phyloP scores from a whole-genome alignment of 106 monocot genomes.

The Alisma plantagoaquatica region DNA sequence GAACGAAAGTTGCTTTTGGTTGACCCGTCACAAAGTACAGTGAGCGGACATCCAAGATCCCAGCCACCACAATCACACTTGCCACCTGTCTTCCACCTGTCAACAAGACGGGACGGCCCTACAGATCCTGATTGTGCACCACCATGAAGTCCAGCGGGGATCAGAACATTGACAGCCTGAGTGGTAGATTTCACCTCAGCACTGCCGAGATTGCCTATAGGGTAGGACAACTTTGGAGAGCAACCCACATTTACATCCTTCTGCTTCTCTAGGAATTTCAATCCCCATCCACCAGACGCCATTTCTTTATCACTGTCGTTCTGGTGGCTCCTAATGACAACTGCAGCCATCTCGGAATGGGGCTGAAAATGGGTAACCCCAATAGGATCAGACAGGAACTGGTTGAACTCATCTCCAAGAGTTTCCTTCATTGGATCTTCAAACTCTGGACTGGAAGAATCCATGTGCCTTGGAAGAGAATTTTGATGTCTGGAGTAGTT shows the following conservation, averaged over 20 bases:
- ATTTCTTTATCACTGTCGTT: slow-evolving; percentile 14
- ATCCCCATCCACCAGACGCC: slow-evolving; percentile 72
- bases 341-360: slow-evolving; percentile 52
- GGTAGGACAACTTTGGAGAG: slow-evolving; percentile 5
- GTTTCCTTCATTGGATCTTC: not conserved
- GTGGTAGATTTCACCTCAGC: slow-evolving; percentile 1
- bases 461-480: no score
- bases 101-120: slow-evolving; percentile 53
- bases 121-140: slow-evolving; percentile 12
- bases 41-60: slow-evolving; percentile 87
- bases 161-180: slow-evolving; percentile 27
- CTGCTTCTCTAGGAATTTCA: slow-evolving; percentile 63
- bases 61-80: slow-evolving; percentile 88
- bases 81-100: slow-evolving; percentile 74
- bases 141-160: slow-evolving; percentile 72
- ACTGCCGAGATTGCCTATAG: not conserved
- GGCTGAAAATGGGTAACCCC: slow-evolving; percentile 19
- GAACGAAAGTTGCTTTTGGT: no score
- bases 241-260: not conserved
- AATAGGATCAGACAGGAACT: not conserved
- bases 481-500: no score
- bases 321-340: slow-evolving; percentile 38
- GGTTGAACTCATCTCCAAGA: not conserved
- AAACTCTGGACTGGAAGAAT: no score
- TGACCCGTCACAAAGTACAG: slow-evolving; percentile 26